Base-by-base conservation (phyloP, 2,329 filamentous ascomycete genomes). In the Epichloe gansuensis region DNA sequence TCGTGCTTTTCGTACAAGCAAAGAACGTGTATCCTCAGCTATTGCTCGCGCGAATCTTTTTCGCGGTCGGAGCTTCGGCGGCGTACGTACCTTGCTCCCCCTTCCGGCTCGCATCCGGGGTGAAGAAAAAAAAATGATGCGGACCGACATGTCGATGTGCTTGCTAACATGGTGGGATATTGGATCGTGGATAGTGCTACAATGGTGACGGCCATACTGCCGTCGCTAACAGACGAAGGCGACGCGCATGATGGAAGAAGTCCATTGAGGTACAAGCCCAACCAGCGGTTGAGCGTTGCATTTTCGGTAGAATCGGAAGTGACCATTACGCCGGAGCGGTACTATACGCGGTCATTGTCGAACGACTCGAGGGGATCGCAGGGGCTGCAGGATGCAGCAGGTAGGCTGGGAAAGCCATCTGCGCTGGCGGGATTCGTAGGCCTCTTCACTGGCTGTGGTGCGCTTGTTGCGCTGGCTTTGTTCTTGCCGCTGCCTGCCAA, bases 161-260 rank as follows among this genome's bases (percentile, higher is more conserved):
- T 13, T 2, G 42, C 51, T 53, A 41, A 53, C 42, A 8, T 31
- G 37, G 47, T 17, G 3, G n/a, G 17, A 3, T 43, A 17, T n/a
- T 39, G 21, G 31, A 55, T 34, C 35, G 23, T 4, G 13, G 7
- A 11, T 52, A 82, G 78, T 5, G 79, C 90, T 13, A 97, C 93
- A 1, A 98, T 98, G 93, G 93, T 98, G 21, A 97, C 93, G 8
- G 93, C 93, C 3, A 89, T 95, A 46, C 75, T 98, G 25, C 93
- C 93, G 1, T 83, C 78, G 11, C 69, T 85, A 58, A 83, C 81
- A 5, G 77, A 78, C 56, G 77, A 80, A 35, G 69, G 63, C 41
- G 63, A 63, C 41, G 57, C 61, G 2, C 58, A 53, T 41, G 62
- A 59, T 54, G 56, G 63, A 60, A 52, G 61, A 3, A 57, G 54